A percentile compares a stretch with the other conserved stretches of the same genome.
phyloP scores from a whole-genome alignment of 495 filamentous ascomycete species.

The Neurospora discreta region DNA sequence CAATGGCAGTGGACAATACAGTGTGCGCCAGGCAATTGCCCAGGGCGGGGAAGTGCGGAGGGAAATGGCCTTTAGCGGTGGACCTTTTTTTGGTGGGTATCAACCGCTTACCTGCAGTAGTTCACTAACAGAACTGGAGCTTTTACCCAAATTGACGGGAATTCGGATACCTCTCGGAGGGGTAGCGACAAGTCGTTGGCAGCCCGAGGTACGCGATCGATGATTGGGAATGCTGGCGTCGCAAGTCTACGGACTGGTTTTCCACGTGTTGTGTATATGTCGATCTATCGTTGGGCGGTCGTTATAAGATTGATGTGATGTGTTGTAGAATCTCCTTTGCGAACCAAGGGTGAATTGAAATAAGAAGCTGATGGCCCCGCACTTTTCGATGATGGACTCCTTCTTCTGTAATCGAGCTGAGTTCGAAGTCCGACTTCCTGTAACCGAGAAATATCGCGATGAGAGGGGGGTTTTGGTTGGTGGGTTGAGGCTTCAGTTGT shows the following conservation, averaged over 20 bases:
- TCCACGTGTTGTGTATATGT: neutral
- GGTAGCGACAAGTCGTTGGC: neutral
- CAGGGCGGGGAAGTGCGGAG: neutral
- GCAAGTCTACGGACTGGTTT: neutral
- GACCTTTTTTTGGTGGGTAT: neutral
- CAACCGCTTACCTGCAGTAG: slow-evolving; percentile 16
- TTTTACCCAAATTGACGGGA: neutral
- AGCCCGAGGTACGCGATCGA: neutral
- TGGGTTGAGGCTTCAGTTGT: neutral
- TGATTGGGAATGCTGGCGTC: neutral
- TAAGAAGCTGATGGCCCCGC: neutral
- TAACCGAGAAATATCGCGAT: neutral
- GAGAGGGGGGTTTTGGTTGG: neutral
- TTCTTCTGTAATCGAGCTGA: neutral
- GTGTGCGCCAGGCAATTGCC: neutral
- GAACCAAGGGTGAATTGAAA: neutral
- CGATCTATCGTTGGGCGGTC: neutral
- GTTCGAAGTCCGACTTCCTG: neutral
- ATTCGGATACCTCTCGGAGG: neutral
- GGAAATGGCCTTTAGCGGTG: neutral
- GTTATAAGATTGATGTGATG: neutral
- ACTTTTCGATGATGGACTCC: neutral
- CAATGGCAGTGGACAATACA: neutral
- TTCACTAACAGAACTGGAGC: neutral
- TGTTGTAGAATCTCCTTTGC: neutral